These are phyloP conservation scores for Brasenia schreberi DNA, from an alignment of 164 flowering plant species.

Conservation along the genomic window DNA sequence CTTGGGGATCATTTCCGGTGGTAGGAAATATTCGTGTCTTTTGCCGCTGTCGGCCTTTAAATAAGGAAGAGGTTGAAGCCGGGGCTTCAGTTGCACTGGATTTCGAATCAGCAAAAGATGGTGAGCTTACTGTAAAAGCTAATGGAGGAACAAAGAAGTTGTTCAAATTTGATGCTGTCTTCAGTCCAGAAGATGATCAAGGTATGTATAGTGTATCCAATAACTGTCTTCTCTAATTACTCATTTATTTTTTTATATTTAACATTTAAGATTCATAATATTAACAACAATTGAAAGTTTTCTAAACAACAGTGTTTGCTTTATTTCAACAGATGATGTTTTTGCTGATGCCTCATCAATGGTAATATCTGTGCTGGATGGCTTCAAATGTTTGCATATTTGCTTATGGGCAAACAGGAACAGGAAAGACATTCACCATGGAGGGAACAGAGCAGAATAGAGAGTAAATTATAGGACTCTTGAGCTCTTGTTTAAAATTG, in stretches of 20 bases:
- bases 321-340: no score
- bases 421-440: conserved; percentile 97
- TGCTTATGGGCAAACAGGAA: conserved; percentile 98
- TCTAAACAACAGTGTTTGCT: no score
- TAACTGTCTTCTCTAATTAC: no score
- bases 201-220: conserved; percentile 20
- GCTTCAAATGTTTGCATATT: conserved; percentile 97
- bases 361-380: conserved; percentile 94
- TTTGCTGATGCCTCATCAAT: no score
- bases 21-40: conserved; percentile 93
- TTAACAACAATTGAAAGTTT: no score
- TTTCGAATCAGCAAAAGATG: conserved; percentile 76
- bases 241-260: no score
- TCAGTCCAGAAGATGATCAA: conserved; percentile 72
- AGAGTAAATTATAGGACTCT: conserved; percentile 93
- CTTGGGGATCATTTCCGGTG: conserved; percentile 8
- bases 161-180: conserved; percentile 87
- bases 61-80: conserved; percentile 46
- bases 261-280: no score
- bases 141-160: conserved; percentile 50
- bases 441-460: conserved; percentile 79
- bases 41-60: conserved; percentile 88
- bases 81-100: conserved; percentile 65
- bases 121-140: conserved; percentile 58
- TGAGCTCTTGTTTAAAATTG: conserved; percentile 49